Base-by-base conservation (phyloP, 306 rosid genomes). In the Fagus sylvatica region DNA sequence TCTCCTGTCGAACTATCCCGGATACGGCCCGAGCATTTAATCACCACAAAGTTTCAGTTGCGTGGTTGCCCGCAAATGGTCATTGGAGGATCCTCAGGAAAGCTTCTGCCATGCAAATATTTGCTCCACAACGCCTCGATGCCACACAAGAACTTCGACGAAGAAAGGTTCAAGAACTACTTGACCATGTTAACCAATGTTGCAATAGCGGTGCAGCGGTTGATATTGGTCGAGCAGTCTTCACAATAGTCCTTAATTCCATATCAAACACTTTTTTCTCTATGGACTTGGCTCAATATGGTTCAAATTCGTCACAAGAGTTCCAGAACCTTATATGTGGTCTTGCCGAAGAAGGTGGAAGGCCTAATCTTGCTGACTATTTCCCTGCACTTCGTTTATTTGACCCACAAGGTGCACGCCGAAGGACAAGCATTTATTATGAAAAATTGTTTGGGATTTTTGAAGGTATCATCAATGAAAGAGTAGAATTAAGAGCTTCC, bases 211-310 rank as follows among this genome's bases (percentile, higher is more conserved):
- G 82, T 2, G 78, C 77, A 57, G 48, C 81, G 5, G 60, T 86
- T 13, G 85, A 86, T 56, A 36, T 83, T 33, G 88, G 80, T 1
- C 53, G 46, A 2, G 81, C 71, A 4, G 87, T 71, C 11, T 83
- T 86, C 71, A 70, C 72, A 12, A 84, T 85, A 0, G 6, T 74
- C 5, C 57, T 86, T 15, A 84, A 84, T 46, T 33, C 83, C 46
- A n/a, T 86, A 30, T 85, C 86, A 0, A 84, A 77, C 73, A 86
- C 87, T 1, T 69, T 86, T 12, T 88, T 79, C 60, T 86, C 92
- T 0, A 41, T 62, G 11, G 87, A 88, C 41, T 56, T 86, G 22
- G 88, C 79, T 0, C 77, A 82, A 74, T 77, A 80, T 1, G 64
- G n/a, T 43, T 84, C 88, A 7, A 80, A 74, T 19, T 42, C 72